These are phyloP conservation scores for Syzygium aromaticum DNA, from an alignment of 345 rosid genomes.

Conservation along the genomic window DNA sequence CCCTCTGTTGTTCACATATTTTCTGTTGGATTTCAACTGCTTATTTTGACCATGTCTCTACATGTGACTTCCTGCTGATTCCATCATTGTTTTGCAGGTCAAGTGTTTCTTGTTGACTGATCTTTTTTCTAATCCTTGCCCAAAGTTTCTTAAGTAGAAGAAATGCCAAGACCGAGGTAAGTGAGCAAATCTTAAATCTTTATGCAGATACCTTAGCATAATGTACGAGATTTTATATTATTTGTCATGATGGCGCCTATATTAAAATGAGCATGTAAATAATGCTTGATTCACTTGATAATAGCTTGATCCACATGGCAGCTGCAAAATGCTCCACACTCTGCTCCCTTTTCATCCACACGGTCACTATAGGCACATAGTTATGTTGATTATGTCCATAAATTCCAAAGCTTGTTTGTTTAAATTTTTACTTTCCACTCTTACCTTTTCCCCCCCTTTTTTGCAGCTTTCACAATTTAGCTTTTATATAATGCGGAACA, in stretches of 20 bases:
- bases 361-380: neutral
- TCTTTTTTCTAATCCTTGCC: neutral
- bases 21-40: neutral
- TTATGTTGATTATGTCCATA: neutral
- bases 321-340: neutral
- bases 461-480: neutral
- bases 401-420: neutral
- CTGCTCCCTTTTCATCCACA: neutral
- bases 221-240: neutral
- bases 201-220: neutral
- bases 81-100: constrained; percentile 11
- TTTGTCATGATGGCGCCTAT: neutral
- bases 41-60: neutral
- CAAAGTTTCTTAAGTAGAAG: neutral
- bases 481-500: neutral
- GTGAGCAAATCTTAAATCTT: neutral
- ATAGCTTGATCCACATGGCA: neutral
- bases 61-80: neutral
- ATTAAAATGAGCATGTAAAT: neutral
- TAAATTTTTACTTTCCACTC: neutral
- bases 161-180: constrained; percentile 87
- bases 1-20: neutral
- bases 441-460: neutral
- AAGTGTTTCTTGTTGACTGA: constrained; percentile 1
- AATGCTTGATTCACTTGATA: neutral